Percentiles rank a stretch among this genome's conserved stretches.
Conservation (phyloP, 139 green algal genomes). For the Yamagishiella unicocca region DNA sequence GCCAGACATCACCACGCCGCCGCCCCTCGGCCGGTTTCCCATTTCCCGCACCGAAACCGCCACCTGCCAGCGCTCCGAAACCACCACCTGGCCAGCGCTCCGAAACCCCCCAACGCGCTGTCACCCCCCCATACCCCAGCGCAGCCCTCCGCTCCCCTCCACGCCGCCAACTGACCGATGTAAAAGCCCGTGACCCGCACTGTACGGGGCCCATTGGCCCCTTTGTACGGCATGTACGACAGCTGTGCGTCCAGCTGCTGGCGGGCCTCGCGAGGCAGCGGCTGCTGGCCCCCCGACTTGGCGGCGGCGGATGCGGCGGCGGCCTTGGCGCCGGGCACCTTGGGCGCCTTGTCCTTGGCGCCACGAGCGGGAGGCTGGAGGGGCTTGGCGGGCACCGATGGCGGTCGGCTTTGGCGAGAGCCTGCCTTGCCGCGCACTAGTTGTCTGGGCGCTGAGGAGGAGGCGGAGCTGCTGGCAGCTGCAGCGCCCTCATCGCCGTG, state of each 20-base stretch:
- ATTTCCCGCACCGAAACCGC: too few species aligned
- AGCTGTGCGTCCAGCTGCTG: slow-evolving; percentile 7
- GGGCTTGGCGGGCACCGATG: background rate
- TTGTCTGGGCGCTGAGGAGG: background rate
- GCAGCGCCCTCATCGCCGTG: too few species aligned
- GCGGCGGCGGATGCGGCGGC: background rate
- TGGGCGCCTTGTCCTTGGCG: background rate
- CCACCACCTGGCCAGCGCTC: too few species aligned
- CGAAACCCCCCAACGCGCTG: too few species aligned
- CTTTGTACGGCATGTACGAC: slow-evolving; percentile 19
- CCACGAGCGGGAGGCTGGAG: background rate
- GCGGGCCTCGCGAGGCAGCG: background rate
- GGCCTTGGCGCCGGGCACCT: slow-evolving; percentile 7
- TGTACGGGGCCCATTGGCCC: background rate
- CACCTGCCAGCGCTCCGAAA: too few species aligned
- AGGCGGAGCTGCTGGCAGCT: background rate
- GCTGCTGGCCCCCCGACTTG: slow-evolving; percentile 25
- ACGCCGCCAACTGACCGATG: background rate
- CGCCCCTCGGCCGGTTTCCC: too few species aligned
- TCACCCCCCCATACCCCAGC: too few species aligned
- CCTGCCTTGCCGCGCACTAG: background rate
- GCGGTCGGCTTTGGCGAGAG: background rate
- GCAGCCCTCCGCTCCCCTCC: too few species aligned
- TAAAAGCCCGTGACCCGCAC: slow-evolving; percentile 24
- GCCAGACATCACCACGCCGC: too few species aligned